Evolutionary conservation across 2,329 filamentous ascomycete genomes (phyloP), one percentile per base, ranked within the genome.

Genomic region (Pseudopyrenochaeta lycopersici): DNA sequence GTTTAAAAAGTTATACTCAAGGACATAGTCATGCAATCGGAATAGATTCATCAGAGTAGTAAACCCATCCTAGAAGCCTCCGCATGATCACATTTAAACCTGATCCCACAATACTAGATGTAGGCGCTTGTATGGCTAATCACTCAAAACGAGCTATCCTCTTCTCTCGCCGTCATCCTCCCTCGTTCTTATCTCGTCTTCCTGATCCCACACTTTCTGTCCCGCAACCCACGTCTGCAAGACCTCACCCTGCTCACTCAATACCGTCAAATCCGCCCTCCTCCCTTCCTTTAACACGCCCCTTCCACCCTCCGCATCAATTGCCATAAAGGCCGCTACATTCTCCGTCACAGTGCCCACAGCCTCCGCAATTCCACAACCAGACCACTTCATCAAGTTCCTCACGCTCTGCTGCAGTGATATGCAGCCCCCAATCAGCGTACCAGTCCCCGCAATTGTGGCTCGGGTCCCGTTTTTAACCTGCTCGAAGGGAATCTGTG

Each of bases 391-490:
- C 66, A 80, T 76, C 51, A 82, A 54, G 58, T 83, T 84, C 42
- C 78, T 70, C 12, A 85, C 77, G 52, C 81, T 81, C 52, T 83
- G 75, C 49, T 82, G 78, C 49, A 86, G 62, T 3, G 76, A 74
- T 29, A 81, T 81, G 58, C 82, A 84, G 1, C 81, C 82, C 0
- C 83, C 83, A 21, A 85, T 80, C 47, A 85, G 64, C 9, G 82
- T 85, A 10, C 84, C 77, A 0, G 81, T 84, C 2, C 80, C 80
- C 12, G 80, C 77, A 39, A 84, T 84, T 0, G 80, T 81, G 0
- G 82, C 83, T 44, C 75, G 70, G 21, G 78, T 79, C 0, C 81
- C 82, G 2, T 60, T 55, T 61, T 85, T 85, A 4, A 75, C 74
- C 61, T 85, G 83, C 23, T 76, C 67, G 31, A 75, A 74, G 1